These are phyloP conservation scores for Trichosporon coremiiforme DNA, from an alignment of 1,284 basidiomycete species.

Conservation along the genomic window DNA sequence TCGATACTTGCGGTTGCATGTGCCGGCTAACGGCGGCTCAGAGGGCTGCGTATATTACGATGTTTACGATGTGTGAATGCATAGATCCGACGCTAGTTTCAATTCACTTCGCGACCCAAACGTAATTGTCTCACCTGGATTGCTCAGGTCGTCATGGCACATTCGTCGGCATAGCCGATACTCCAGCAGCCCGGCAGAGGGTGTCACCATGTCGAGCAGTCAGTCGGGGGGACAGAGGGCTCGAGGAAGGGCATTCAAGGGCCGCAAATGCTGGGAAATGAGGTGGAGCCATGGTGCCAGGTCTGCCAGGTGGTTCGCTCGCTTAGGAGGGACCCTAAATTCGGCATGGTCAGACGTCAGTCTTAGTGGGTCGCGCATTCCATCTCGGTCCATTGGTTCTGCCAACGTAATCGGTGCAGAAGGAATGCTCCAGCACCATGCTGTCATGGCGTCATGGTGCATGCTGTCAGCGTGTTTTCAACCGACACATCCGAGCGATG, in stretches of 20 bases:
- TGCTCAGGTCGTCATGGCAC: not conserved
- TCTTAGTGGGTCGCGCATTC: not conserved
- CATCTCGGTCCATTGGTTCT: not conserved
- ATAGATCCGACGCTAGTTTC: constrained; percentile 5
- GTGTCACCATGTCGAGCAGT: not conserved
- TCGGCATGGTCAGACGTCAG: not conserved
- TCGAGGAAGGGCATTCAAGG: not conserved
- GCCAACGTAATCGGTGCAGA: not conserved
- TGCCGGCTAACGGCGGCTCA: not conserved
- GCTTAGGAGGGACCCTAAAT: not conserved
- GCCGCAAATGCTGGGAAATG: not conserved
- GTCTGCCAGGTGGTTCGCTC: not conserved
- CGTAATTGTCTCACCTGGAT: constrained; percentile 7
- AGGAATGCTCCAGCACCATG: not conserved
- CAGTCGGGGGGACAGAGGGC: not conserved
- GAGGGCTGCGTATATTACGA: not conserved
- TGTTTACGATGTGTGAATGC: not conserved
- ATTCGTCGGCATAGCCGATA: too few species aligned
- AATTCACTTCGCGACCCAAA: not conserved
- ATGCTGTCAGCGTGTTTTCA: not conserved
- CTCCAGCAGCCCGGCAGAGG: not conserved
- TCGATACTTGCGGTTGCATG: not conserved
- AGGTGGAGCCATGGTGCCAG: not conserved
- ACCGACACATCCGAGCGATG: not conserved
- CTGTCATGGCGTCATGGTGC: not conserved